Conservation (phyloP, 1,139 yeast genomes). For the Hyphopichia pseudoburtonii region DNA sequence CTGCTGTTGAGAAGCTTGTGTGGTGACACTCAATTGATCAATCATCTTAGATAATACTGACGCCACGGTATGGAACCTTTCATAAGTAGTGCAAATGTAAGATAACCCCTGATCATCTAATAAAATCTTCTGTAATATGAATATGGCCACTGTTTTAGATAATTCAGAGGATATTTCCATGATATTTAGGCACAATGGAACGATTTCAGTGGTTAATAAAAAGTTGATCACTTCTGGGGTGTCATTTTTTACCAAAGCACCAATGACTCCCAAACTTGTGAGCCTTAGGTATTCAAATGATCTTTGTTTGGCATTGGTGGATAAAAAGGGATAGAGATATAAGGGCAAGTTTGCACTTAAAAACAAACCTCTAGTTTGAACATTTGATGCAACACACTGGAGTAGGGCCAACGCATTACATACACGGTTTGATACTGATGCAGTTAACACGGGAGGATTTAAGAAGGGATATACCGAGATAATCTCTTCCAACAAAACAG, state of each 20-base stretch:
- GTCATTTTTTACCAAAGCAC: constrained; percentile 94
- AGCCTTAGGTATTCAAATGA: constrained; percentile 91
- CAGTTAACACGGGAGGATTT: constrained; percentile 83
- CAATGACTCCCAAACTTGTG: constrained; percentile 93
- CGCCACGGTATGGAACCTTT: constrained; percentile 91
- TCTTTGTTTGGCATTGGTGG: constrained; percentile 86
- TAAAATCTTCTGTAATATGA: constrained; percentile 87
- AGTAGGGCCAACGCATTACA: constrained; percentile 93
- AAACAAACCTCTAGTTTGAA: constrained; percentile 81
- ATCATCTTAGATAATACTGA: constrained; percentile 88
- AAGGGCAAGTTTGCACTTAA: constrained; percentile 89
- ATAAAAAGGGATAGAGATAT: constrained; percentile 88
- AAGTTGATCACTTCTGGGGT: constrained; percentile 93
- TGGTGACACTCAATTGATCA: constrained; percentile 56
- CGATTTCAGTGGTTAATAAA: constrained; percentile 87
- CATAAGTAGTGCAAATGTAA: constrained; percentile 93
- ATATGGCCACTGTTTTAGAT: constrained; percentile 93
- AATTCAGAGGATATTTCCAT: constrained; percentile 96
- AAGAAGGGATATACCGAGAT: constrained; percentile 85
- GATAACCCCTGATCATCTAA: constrained; percentile 89
- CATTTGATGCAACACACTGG: constrained; percentile 96
- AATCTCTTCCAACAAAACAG: constrained; percentile 85
- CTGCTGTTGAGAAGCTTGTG: constrained; percentile 40
- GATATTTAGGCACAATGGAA: constrained; percentile 88
- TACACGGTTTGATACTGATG: constrained; percentile 87